Base-by-base conservation (phyloP, 2,329 filamentous ascomycete species). In the Aspergillus quadricinctus region DNA sequence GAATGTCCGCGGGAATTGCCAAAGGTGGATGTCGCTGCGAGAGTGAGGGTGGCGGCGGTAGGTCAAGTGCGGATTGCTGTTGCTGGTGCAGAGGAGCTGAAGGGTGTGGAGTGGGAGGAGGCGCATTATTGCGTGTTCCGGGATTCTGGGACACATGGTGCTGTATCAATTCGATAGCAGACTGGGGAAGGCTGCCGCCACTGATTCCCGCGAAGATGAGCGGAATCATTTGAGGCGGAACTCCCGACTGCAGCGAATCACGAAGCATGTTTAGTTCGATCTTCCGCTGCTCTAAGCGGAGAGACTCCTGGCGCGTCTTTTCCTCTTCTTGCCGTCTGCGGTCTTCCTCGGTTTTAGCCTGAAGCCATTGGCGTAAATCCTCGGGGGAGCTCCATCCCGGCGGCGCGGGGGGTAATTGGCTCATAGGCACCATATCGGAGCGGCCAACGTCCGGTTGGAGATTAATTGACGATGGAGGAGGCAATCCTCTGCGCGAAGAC, bases 181-280 rank as follows among this genome's bases (percentile, higher is more conserved):
- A 79, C 60, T 83, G 84, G 21, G 86, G 79, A 28, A 88, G 72
- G 54, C 79, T 66, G 37, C 84, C 85, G 41, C 86, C 86, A 48
- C 82, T 82, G 80, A 90, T 87, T 46, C 87, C 86, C 11, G 86
- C 83, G 72, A 92, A 91, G 25, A 92, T 85, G 57, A 90, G 76
- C 6, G 89, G 89, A 27, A 92, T 81, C 81, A 92, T 84, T 37
- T 86, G 81, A 11, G 88, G 88, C 9, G 89, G 88, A 51, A 92
- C 84, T 10, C 88, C 88, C 40, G 86, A 84, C 53, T 81, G 79
- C 53, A 92, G 71, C 2, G 88, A 88, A 23, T 88, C 85, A 54
- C 82, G 79, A 56, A 92, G 74, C 74, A 92, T 91, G 48, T 85
- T 85, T 67, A 88, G 83, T 72, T 92, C 89, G 55, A 90, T 80